Conservation (phyloP, 495 filamentous ascomycete genomes). For the Gamarada debralockiae region DNA sequence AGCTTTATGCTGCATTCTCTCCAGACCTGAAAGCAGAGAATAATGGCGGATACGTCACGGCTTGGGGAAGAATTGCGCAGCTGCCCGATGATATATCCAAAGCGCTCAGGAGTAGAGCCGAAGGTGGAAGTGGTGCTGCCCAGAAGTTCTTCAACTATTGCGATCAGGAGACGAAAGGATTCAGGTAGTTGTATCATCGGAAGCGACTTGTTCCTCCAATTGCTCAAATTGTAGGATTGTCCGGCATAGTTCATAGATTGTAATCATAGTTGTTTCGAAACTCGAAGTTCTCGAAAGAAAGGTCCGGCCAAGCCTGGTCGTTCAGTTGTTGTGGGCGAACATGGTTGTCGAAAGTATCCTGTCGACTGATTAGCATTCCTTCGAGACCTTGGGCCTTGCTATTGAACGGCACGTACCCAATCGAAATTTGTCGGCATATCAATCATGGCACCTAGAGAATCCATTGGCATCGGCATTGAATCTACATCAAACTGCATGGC, state of each 20-base stretch:
- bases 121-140: constrained; percentile 25
- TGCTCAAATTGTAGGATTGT: too few relatives aligned
- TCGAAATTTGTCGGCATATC: constrained; percentile 29
- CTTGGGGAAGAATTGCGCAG: constrained; percentile 28
- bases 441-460: constrained; percentile 28
- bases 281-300: not conserved
- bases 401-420: constrained; percentile 30
- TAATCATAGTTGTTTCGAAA: not conserved
- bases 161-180: constrained; percentile 11
- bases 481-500: constrained; percentile 22
- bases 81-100: constrained; percentile 19
- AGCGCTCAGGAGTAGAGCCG: constrained; percentile 14
- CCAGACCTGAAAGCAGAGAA: constrained; percentile 28
- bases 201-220: too few relatives aligned
- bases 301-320: constrained; percentile 1
- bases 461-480: constrained; percentile 19
- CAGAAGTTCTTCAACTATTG: constrained; percentile 31
- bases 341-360: constrained; percentile 33
- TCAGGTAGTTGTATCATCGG: not conserved
- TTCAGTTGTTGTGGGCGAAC: constrained; percentile 17
- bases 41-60: constrained; percentile 22
- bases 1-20: constrained; percentile 40
- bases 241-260: not conserved
- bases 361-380: constrained; percentile 17
- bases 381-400: not conserved